phyloP scores from a whole-genome alignment of 805 yeast genomes.

The Candida awuae region DNA sequence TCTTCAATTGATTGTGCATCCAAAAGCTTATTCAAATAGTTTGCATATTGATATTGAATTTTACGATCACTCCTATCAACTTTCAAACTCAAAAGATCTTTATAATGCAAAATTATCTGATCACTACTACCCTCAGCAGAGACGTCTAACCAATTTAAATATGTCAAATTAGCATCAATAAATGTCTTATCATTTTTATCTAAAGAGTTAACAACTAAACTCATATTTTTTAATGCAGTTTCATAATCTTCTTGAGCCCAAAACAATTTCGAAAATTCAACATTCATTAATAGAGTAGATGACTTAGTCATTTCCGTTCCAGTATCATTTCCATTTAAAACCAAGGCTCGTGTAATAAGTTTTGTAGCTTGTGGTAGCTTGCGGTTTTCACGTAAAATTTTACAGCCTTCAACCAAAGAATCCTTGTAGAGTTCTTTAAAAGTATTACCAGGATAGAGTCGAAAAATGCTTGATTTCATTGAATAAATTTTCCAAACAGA shows the following conservation, averaged over 20 bases:
- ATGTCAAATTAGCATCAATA: slow-evolving; percentile 53
- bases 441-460: slow-evolving; percentile 19
- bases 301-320: slow-evolving; percentile 7
- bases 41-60: slow-evolving; percentile 73
- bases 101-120: slow-evolving; percentile 64
- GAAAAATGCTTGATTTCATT: slow-evolving; percentile 32
- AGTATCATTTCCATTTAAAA: slow-evolving; percentile 27
- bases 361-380: slow-evolving; percentile 68
- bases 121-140: slow-evolving; percentile 78
- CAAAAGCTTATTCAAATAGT: slow-evolving; percentile 66
- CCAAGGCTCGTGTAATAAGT: slow-evolving; percentile 54
- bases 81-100: slow-evolving; percentile 38
- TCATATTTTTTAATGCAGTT: slow-evolving; percentile 66
- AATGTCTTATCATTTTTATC: slow-evolving; percentile 18
- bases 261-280: slow-evolving; percentile 71
- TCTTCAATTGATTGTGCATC: slow-evolving; percentile 45
- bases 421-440: slow-evolving; percentile 34
- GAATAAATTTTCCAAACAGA: slow-evolving; percentile 40
- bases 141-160: slow-evolving; percentile 81
- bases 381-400: slow-evolving; percentile 57
- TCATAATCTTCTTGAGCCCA: slow-evolving; percentile 89
- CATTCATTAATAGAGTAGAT: slow-evolving; percentile 34
- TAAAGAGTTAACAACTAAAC: slow-evolving; percentile 28
- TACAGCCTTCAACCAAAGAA: slow-evolving; percentile 52
- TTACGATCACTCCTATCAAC: slow-evolving; percentile 44